A percentile compares a stretch with the other conserved stretches of the same genome.
Evolutionary conservation across 2,329 filamentous ascomycete species (phyloP).

Genomic region (Ceratocystis ficicola): DNA sequence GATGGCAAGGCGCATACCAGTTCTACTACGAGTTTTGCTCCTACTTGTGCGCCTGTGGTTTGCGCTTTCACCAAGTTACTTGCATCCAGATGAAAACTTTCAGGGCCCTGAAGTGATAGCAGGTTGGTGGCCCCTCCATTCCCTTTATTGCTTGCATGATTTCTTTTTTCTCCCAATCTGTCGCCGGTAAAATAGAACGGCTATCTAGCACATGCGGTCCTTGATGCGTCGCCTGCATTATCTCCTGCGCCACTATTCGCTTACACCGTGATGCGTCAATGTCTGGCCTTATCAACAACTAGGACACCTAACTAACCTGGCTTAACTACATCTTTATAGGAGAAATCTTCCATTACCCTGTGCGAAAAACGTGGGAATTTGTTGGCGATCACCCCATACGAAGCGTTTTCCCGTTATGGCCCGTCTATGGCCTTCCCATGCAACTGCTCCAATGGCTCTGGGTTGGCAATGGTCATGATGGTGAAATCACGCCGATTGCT

Average conservation of each 20-base stretch:
- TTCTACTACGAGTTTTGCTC: constrained; percentile 45
- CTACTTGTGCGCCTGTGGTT: constrained; percentile 85
- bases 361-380: constrained; percentile 91
- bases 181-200: background rate
- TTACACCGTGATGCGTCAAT: constrained; percentile 3
- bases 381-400: constrained; percentile 77
- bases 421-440: constrained; percentile 88
- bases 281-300: background rate
- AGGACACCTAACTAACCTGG: constrained; percentile 10
- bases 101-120: constrained; percentile 96
- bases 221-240: background rate
- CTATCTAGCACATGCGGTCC: background rate
- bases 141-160: background rate
- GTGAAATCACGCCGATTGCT: constrained; percentile 65
- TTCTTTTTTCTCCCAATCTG: background rate
- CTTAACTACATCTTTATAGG: constrained; percentile 39
- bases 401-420: constrained; percentile 94
- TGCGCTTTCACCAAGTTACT: constrained; percentile 84
- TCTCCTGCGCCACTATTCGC: background rate
- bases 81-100: constrained; percentile 98
- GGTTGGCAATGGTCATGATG: constrained; percentile 51
- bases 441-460: constrained; percentile 84
- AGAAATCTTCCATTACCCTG: constrained; percentile 83
- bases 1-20: constrained; percentile 20
- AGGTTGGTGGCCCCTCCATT: constrained; percentile 45